Conservation (phyloP, 768 basidiomycete genomes). For the Phallus indusiatus region DNA sequence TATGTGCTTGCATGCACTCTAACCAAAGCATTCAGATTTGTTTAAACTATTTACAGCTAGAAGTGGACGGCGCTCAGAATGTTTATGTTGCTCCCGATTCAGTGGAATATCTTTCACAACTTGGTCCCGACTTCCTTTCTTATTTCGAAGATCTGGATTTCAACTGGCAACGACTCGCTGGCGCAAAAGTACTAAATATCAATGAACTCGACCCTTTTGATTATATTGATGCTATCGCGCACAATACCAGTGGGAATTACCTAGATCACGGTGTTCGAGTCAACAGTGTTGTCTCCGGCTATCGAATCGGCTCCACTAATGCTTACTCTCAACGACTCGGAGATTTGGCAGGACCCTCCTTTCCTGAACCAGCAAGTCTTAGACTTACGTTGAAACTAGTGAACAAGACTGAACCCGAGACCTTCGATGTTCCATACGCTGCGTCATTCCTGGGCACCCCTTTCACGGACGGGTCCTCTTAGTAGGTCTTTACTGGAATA, state of each 20-base stretch:
- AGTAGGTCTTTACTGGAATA: conserved; percentile 27
- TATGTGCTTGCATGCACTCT: conserved; percentile 11
- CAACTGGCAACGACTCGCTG: conserved; percentile 52
- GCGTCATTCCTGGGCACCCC: conserved; percentile 34
- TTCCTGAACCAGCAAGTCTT: conserved; percentile 36
- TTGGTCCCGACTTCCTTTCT: conserved; percentile 36
- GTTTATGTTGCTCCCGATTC: conserved; percentile 48
- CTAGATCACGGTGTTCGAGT: conserved; percentile 55
- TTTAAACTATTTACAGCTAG: conserved; percentile 29
- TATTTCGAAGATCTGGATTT: conserved; percentile 42
- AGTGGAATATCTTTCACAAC: conserved; percentile 37
- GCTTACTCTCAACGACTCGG: conserved; percentile 48
- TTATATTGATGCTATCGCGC: conserved; percentile 49
- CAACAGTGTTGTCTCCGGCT: conserved; percentile 53
- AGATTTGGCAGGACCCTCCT: conserved; percentile 41
- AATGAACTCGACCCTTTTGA: conserved; percentile 42
- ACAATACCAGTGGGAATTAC: conserved; percentile 52
- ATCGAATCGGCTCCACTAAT: conserved; percentile 34
- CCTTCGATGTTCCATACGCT: conserved; percentile 42
- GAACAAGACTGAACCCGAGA: conserved; percentile 38
- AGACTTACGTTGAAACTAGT: conserved; percentile 38
- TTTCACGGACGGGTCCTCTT: conserved; percentile 44
- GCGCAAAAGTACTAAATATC: conserved; percentile 46
- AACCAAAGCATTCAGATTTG: conserved; percentile 29
- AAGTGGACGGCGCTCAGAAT: conserved; percentile 33